phyloP scores from a whole-genome alignment of 495 filamentous ascomycete genomes.

The Emericellopsis terricola region DNA sequence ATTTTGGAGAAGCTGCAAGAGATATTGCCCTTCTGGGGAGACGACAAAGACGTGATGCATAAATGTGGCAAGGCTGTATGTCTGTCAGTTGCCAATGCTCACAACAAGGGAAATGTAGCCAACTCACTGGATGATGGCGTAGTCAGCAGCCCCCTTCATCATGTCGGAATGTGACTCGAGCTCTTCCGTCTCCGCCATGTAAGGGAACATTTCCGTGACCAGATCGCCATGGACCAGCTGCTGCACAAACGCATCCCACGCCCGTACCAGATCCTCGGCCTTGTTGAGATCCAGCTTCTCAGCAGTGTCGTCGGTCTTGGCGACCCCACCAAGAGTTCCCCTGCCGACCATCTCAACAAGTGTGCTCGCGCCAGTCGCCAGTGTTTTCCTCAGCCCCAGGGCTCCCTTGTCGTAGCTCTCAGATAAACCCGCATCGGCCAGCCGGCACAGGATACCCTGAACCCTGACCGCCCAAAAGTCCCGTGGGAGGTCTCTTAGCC shows the following conservation, averaged over 20 bases:
- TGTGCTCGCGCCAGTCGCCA: constrained; percentile 42
- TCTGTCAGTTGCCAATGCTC: neutral
- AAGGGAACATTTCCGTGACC: constrained; percentile 36
- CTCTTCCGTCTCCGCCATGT: constrained; percentile 30
- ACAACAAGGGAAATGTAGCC: neutral
- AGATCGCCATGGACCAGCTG: constrained; percentile 39
- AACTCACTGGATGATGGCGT: constrained; percentile 34
- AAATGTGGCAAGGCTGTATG: constrained; percentile 37
- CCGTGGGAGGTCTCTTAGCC: constrained; percentile 31
- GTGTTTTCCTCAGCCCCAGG: constrained; percentile 42
- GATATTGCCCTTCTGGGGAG: constrained; percentile 42
- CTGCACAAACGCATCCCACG: constrained; percentile 38
- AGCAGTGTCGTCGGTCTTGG: constrained; percentile 3
- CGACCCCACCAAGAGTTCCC: constrained; percentile 33
- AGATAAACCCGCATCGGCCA: constrained; percentile 40
- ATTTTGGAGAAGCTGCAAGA: constrained; percentile 37
- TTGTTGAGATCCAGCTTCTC: constrained; percentile 21
- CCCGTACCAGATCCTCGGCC: constrained; percentile 30
- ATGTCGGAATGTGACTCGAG: constrained; percentile 36
- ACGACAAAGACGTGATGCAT: constrained; percentile 43
- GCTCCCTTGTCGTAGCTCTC: constrained; percentile 54
- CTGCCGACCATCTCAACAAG: constrained; percentile 41
- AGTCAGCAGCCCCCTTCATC: constrained; percentile 38
- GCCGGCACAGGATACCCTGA: constrained; percentile 25
- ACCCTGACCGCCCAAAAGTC: constrained; percentile 38